Evolutionary conservation across 306 rosid genomes (phyloP).

Genomic region (Trifolium fragiferum): DNA sequence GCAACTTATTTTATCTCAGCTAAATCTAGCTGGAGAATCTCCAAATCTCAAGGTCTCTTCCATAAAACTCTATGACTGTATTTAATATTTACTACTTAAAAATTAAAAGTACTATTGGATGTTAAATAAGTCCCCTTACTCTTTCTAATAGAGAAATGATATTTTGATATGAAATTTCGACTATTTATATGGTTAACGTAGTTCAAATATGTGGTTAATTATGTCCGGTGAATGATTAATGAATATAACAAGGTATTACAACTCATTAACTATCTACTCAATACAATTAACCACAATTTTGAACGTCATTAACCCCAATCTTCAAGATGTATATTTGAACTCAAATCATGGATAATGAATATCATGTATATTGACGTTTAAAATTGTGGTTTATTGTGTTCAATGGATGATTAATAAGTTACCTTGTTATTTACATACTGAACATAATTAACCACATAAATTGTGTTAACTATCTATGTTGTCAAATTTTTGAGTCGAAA

Average conservation of each 20-base stretch:
- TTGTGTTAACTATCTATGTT: no score
- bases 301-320: neutral
- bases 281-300: neutral
- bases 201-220: neutral
- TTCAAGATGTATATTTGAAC: neutral
- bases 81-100: neutral
- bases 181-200: neutral
- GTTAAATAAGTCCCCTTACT: neutral
- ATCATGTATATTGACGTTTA: neutral
- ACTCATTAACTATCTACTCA: neutral
- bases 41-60: slow-evolving; percentile 77
- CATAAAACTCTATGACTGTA: neutral
- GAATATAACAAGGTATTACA: neutral
- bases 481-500: neutral
- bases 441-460: neutral
- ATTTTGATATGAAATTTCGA: neutral
- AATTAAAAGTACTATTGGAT: slow-evolving; percentile 27
- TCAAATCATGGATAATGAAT: neutral
- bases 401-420: neutral
- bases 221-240: neutral
- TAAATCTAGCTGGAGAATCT: slow-evolving; percentile 78
- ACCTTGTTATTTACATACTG: neutral
- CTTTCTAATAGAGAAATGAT: neutral
- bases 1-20: slow-evolving; percentile 62
- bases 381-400: neutral